Conservation (phyloP, 495 filamentous ascomycete species). For the Xylona heveae region DNA sequence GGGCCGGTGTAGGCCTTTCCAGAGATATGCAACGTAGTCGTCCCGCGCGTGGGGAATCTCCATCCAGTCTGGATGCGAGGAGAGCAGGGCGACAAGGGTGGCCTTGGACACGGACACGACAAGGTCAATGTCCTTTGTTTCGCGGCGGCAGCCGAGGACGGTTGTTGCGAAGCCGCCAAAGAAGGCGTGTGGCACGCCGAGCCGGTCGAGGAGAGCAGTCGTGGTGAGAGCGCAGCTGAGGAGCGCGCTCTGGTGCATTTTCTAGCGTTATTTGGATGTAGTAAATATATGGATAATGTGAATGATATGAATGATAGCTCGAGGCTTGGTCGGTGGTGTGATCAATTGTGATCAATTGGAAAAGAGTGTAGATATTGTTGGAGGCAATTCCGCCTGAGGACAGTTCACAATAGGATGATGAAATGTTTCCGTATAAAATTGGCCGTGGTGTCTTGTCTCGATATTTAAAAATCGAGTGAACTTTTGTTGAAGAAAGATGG, state of each 20-base stretch:
- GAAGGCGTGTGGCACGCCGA: constrained; percentile 14
- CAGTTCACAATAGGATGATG: too few species aligned
- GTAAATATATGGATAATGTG: too few species aligned
- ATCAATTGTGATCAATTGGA: too few species aligned
- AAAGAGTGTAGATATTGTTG: too few species aligned
- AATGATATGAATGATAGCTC: too few species aligned
- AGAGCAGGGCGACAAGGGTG: constrained; percentile 7
- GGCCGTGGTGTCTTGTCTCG: too few species aligned
- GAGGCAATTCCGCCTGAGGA: too few species aligned
- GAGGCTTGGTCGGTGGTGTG: too few species aligned
- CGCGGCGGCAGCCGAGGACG: constrained; percentile 9
- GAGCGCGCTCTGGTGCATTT: constrained; percentile 12
- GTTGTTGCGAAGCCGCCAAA: constrained; percentile 16
- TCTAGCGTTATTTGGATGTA: too few species aligned
- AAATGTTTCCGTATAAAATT: too few species aligned
- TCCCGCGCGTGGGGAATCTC: constrained; percentile 14
- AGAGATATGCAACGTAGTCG: constrained; percentile 16
- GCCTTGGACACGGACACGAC: constrained; percentile 10
- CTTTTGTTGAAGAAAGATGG: too few species aligned
- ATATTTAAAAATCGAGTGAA: too few species aligned
- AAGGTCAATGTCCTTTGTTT: constrained; percentile 16
- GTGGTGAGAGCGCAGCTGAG: constrained; percentile 14
- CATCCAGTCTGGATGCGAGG: constrained; percentile 10
- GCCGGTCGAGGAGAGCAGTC: constrained; percentile 12
- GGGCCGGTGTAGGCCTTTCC: constrained; percentile 10